Percentiles rank a stretch among this genome's conserved stretches.
These are phyloP conservation scores for Colletotrichum scovillei DNA, from an alignment of 2,329 filamentous ascomycete species.

Conservation along the genomic window DNA sequence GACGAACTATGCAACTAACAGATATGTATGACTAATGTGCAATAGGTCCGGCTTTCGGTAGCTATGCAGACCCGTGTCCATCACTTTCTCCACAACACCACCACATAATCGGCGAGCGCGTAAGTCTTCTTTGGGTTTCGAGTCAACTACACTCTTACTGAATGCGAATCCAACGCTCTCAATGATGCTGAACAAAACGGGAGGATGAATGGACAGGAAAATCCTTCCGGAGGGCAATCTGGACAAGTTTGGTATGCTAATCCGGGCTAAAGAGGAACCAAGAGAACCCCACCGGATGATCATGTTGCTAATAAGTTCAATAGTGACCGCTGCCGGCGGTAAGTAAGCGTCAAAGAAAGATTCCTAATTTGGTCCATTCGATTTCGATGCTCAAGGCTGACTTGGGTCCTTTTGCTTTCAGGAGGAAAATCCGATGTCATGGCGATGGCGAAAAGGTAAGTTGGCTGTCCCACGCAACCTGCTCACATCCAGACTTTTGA, in stretches of 20 bases:
- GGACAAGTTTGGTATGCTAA: conserved; percentile 27
- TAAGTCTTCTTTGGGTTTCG: no score
- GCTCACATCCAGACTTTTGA: not conserved
- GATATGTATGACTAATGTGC: not conserved
- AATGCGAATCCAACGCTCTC: not conserved
- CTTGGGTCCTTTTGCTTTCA: not conserved
- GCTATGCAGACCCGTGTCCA: not conserved
- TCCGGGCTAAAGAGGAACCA: not conserved
- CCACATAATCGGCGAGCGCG: not conserved
- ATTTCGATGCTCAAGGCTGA: not conserved
- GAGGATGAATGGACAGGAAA: conserved; percentile 10
- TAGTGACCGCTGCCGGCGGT: conserved; percentile 31
- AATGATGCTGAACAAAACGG: not conserved
- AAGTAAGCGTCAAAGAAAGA: not conserved
- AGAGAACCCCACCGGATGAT: no score
- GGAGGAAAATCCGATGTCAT: conserved; percentile 32
- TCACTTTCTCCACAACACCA: not conserved
- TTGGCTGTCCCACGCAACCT: no score
- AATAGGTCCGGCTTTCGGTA: not conserved
- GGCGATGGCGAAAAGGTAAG: conserved; percentile 30
- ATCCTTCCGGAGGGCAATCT: not conserved
- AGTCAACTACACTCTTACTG: not conserved
- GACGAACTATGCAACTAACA: not conserved
- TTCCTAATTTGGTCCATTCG: not conserved
- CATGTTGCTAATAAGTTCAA: not conserved